A percentile compares a stretch with the other conserved stretches of the same genome.
Evolutionary conservation across 352 stramenopile genomes (phyloP).

Genomic region (Elongisporangium anandrum): DNA sequence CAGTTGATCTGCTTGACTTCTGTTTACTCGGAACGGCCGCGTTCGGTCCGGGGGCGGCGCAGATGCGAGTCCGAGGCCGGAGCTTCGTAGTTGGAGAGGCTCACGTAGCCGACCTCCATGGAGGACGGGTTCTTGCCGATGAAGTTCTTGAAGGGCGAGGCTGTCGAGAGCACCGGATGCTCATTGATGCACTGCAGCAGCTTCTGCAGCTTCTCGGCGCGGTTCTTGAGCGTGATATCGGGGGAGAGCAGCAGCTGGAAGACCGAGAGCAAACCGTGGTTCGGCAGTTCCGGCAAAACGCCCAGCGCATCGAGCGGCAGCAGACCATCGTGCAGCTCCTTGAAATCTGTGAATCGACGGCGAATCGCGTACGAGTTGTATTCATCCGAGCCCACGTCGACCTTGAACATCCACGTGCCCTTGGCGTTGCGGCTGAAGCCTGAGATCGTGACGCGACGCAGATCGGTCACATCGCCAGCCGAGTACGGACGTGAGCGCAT

Average conservation of each 20-base stretch:
- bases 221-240: slow-evolving; percentile 47
- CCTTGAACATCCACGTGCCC: slow-evolving; percentile 76
- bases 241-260: slow-evolving; percentile 66
- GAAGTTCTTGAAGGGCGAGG: slow-evolving; percentile 44
- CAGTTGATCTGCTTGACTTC: neutral
- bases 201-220: slow-evolving; percentile 46
- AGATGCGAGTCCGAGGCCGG: slow-evolving; percentile 33
- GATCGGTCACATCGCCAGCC: slow-evolving; percentile 39
- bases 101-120: slow-evolving; percentile 64
- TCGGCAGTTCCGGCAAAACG: slow-evolving; percentile 38
- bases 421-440: slow-evolving; percentile 58
- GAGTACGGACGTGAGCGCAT: slow-evolving; percentile 46
- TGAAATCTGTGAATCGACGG: slow-evolving; percentile 75
- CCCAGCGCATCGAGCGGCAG: slow-evolving; percentile 19
- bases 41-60: slow-evolving; percentile 3
- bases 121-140: slow-evolving; percentile 71
- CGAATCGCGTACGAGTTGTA: slow-evolving; percentile 60
- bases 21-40: neutral
- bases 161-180: slow-evolving; percentile 41
- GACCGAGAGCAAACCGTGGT: slow-evolving; percentile 61
- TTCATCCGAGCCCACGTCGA: slow-evolving; percentile 53
- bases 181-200: slow-evolving; percentile 54
- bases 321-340: slow-evolving; percentile 56
- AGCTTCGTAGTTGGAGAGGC: slow-evolving; percentile 63
- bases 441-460: slow-evolving; percentile 55